Evolutionary conservation across 1,284 basidiomycete genomes (phyloP), one percentile per base, ranked within the genome.

Genomic region (Boletus semigastroideus): DNA sequence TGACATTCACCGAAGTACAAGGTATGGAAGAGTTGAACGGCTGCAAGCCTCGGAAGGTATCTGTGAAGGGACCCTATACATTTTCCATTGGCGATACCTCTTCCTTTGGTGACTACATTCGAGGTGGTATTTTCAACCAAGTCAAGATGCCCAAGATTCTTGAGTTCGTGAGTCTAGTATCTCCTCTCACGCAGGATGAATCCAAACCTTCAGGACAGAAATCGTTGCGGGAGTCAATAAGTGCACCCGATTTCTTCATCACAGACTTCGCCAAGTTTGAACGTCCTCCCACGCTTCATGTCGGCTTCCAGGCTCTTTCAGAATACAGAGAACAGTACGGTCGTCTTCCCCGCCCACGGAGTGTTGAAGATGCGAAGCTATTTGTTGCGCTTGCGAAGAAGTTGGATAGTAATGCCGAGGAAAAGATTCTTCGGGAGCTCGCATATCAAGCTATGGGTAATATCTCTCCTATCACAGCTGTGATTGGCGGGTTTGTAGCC

Each of bases 261-360:
- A 94, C 95, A 48, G 97, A 99, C 71, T 99, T 98, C 64, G 94
- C 93, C 67, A 99, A 99, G 71, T 98, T 94, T 64, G 96, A 99
- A 65, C 86, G 94, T 22, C 95, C 95, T 5, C 74, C 89, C 5
- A 86, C 90, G 4, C 83, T 99, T 7, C 97, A 99, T 71, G 90
- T 83, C 48, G 97, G 92, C 40, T 99, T 98, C 81, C 95, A 97
- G 71, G 95, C 96, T 2, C 79, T 99, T 30, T 92, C 90, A 4
- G 78, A 86, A 54, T 99, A 94, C 74, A 75, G 78, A 55, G 78
- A 84, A 45, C 78, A 87, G 64, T 63, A 87, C 52, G 79, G 83
- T 16, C 81, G 86, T 20, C 74, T 94, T 20, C 97, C 97, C 39
- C 82, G 84, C 43, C 90, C 97, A 6, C 83, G 94, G 42, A 95